A percentile compares a stretch with the other conserved stretches of the same genome.
Conservation (phyloP, 805 yeast species). For the Spencermartinsiella europaea region DNA sequence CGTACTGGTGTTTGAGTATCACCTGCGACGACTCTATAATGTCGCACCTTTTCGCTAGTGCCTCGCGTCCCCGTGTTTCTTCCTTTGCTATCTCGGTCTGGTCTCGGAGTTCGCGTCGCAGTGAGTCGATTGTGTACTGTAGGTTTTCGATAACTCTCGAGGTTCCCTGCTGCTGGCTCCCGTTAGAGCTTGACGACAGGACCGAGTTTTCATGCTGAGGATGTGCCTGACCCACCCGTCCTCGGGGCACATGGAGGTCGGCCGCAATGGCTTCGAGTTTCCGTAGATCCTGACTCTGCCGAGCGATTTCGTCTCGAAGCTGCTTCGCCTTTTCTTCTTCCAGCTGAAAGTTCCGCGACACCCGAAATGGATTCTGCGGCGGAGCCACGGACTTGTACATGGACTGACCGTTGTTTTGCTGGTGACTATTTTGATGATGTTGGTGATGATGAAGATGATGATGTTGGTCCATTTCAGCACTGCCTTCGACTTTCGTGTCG, state of each 20-base stretch:
- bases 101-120: slow-evolving; percentile 45
- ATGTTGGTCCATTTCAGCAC: background rate
- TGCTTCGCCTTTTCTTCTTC: slow-evolving; percentile 26
- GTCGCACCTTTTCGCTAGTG: slow-evolving; percentile 27
- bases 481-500: background rate
- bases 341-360: slow-evolving; percentile 1
- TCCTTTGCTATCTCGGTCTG: slow-evolving; percentile 39
- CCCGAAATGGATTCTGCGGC: background rate
- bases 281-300: slow-evolving; percentile 26
- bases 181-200: slow-evolving; percentile 4
- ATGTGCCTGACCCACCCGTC: slow-evolving; percentile 4
- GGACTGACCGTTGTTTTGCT: no score
- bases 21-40: slow-evolving; percentile 17
- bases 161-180: slow-evolving; percentile 3
- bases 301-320: slow-evolving; percentile 25
- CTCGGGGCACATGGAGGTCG: slow-evolving; percentile 11
- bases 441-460: no score
- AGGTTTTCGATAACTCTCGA: slow-evolving; percentile 35
- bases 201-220: slow-evolving; percentile 1
- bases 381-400: background rate
- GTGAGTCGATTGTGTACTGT: slow-evolving; percentile 47
- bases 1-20: slow-evolving; percentile 68
- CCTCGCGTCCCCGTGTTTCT: slow-evolving; percentile 48
- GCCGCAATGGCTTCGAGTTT: slow-evolving; percentile 28
- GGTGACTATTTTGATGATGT: no score